Conservation (phyloP, 495 filamentous ascomycete genomes). For the Neurospora tetraspora region DNA sequence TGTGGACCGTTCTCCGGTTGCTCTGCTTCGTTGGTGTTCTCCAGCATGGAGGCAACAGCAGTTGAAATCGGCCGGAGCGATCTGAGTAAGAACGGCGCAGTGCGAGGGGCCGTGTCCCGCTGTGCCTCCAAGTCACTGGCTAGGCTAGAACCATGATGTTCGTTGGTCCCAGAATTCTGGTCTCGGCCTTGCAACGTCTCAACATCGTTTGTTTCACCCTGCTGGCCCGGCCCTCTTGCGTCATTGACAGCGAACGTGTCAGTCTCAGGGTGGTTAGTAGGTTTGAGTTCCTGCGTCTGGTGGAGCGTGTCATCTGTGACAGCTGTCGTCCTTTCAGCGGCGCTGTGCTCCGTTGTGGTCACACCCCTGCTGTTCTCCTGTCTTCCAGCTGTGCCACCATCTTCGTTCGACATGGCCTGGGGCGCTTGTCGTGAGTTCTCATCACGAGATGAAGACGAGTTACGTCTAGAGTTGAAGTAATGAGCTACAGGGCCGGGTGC, state of each 20-base stretch:
- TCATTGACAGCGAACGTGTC: not conserved
- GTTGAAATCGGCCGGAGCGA: slow-evolving; percentile 47
- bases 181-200: not conserved
- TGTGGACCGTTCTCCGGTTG: slow-evolving; percentile 8
- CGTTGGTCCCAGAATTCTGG: not conserved
- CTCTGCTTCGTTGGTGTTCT: not conserved
- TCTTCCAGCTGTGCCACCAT: not conserved
- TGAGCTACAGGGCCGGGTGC: slow-evolving; percentile 70
- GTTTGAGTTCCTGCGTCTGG: not conserved
- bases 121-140: slow-evolving; percentile 11
- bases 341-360: not conserved
- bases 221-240: not conserved
- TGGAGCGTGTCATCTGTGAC: not conserved
- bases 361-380: not conserved
- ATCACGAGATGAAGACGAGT: slow-evolving; percentile 39
- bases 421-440: not conserved
- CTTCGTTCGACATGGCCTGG: not conserved
- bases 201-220: not conserved
- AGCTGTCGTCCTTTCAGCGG: not conserved
- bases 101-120: not conserved
- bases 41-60: slow-evolving; percentile 38
- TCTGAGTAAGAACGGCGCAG: slow-evolving; percentile 35
- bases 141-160: slow-evolving; percentile 25
- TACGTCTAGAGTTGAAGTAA: slow-evolving; percentile 44
- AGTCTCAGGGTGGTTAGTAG: not conserved